These are phyloP conservation scores for Dendrobium huoshanense DNA, from an alignment of 106 monocot species.

Conservation along the genomic window DNA sequence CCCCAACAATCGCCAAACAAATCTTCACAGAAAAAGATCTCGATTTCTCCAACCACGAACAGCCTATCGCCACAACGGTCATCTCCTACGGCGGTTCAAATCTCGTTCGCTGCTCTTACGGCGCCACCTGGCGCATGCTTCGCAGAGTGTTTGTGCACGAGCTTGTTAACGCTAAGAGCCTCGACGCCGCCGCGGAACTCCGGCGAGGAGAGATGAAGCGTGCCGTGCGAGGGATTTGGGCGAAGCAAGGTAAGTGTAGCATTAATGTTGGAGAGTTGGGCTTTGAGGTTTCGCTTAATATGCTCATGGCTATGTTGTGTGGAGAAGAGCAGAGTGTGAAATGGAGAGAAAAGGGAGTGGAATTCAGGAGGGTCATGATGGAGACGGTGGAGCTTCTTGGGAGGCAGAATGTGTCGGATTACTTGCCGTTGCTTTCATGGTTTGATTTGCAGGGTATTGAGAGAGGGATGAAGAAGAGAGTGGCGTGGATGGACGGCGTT, in stretches of 20 bases:
- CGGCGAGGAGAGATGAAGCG: background rate
- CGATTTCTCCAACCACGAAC: conserved; percentile 41
- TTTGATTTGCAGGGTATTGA: conserved; percentile 44
- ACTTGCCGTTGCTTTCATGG: conserved; percentile 21
- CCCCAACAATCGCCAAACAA: conserved; percentile 16
- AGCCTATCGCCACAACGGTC: conserved; percentile 17
- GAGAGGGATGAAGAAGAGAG: conserved; percentile 14
- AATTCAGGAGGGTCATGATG: conserved; percentile 14
- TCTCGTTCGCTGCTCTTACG: conserved; percentile 39
- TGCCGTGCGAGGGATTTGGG: too few species aligned
- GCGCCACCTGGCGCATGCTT: conserved; percentile 51
- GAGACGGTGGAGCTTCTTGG: conserved; percentile 16
- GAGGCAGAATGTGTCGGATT: conserved; percentile 27
- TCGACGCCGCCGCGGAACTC: background rate
- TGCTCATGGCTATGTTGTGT: conserved; percentile 18
- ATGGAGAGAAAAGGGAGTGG: conserved; percentile 24
- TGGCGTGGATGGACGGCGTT: conserved; percentile 26
- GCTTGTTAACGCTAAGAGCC: conserved; percentile 19
- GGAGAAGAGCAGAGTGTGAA: conserved; percentile 4
- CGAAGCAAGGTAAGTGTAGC: too few species aligned
- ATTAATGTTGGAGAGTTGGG: conserved; percentile 28
- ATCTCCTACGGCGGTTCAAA: conserved; percentile 37
- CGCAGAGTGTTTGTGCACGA: conserved; percentile 38
- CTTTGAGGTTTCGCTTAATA: conserved; percentile 7
- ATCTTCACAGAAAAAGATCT: conserved; percentile 27